phyloP scores from a whole-genome alignment of 1,139 yeast genomes.

The Kodamaea plutei region DNA sequence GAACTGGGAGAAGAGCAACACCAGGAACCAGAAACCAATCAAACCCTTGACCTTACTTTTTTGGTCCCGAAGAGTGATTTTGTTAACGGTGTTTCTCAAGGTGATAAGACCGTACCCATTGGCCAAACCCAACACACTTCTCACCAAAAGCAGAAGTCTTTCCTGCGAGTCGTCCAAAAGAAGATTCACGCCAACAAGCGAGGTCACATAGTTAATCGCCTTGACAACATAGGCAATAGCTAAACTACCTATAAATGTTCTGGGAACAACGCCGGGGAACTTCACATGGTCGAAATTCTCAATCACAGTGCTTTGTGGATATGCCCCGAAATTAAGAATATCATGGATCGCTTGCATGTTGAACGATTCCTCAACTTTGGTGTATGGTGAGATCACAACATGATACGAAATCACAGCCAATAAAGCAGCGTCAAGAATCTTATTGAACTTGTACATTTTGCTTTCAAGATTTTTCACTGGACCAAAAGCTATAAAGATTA shows the following conservation, averaged over 20 bases:
- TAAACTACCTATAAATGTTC: slow-evolving; percentile 78
- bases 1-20: slow-evolving; percentile 64
- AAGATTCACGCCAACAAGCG: slow-evolving; percentile 19
- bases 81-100: slow-evolving; percentile 24
- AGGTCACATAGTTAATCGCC: slow-evolving; percentile 24
- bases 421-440: slow-evolving; percentile 26
- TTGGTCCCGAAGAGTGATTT: slow-evolving; percentile 22
- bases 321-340: slow-evolving; percentile 59
- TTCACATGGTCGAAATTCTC: slow-evolving; percentile 62
- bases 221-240: slow-evolving; percentile 40
- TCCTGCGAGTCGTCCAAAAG: slow-evolving; percentile 26
- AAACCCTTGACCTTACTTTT: slow-evolving; percentile 17
- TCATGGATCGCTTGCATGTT: slow-evolving; percentile 89
- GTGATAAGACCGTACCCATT: slow-evolving; percentile 34
- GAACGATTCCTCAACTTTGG: slow-evolving; percentile 94
- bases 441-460: slow-evolving; percentile 19
- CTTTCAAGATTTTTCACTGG: too few relatives aligned
- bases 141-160: slow-evolving; percentile 45
- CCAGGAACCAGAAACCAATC: slow-evolving; percentile 54
- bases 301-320: slow-evolving; percentile 29
- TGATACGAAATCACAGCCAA: slow-evolving; percentile 36
- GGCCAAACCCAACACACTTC: slow-evolving; percentile 51
- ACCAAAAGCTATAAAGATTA: background rate
- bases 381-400: slow-evolving; percentile 63
- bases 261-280: slow-evolving; percentile 88